A percentile compares a stretch with the other conserved stretches of the same genome.
phyloP scores from a whole-genome alignment of 2,329 filamentous ascomycete species.

The Colletotrichum sp. region DNA sequence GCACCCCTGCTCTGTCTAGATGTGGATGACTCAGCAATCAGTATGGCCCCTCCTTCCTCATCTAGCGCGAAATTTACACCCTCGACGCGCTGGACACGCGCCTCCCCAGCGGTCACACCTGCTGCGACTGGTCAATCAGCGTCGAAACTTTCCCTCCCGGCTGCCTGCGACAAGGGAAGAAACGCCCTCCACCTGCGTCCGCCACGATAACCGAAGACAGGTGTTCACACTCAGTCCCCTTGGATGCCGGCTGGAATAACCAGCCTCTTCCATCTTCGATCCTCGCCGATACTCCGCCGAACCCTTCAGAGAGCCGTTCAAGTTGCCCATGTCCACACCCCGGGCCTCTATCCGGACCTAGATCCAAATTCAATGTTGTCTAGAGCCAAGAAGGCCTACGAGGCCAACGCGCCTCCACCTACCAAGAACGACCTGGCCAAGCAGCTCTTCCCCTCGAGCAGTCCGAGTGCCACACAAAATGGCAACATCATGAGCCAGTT shows the following conservation, averaged over 20 bases:
- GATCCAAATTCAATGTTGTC: slow-evolving; percentile 37
- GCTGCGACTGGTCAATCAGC: not conserved
- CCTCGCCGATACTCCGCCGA: slow-evolving; percentile 39
- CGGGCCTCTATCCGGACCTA: slow-evolving; percentile 1
- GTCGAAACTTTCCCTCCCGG: not conserved
- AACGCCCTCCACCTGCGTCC: not conserved
- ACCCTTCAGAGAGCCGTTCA: slow-evolving; percentile 27
- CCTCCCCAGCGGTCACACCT: not conserved
- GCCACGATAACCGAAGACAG: not conserved
- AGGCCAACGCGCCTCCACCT: slow-evolving; percentile 39
- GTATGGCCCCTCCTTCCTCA: not conserved
- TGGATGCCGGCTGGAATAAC: slow-evolving; percentile 41
- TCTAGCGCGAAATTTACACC: not conserved
- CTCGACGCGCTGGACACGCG: slow-evolving; percentile 6
- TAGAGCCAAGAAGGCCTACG: slow-evolving; percentile 39
- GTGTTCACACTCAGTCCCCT: slow-evolving; percentile 12
- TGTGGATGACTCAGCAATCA: not conserved
- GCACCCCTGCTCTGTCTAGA: not conserved
- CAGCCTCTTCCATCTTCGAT: slow-evolving; percentile 33
- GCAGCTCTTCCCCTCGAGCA: slow-evolving; percentile 63
- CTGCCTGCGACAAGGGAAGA: not conserved
- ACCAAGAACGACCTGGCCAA: slow-evolving; percentile 46
- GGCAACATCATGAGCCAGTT: slow-evolving; percentile 57
- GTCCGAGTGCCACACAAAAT: slow-evolving; percentile 46
- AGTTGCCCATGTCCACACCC: slow-evolving; percentile 28